Conservation (phyloP, 1,139 yeast species). For the Petasospora fabianii region DNA sequence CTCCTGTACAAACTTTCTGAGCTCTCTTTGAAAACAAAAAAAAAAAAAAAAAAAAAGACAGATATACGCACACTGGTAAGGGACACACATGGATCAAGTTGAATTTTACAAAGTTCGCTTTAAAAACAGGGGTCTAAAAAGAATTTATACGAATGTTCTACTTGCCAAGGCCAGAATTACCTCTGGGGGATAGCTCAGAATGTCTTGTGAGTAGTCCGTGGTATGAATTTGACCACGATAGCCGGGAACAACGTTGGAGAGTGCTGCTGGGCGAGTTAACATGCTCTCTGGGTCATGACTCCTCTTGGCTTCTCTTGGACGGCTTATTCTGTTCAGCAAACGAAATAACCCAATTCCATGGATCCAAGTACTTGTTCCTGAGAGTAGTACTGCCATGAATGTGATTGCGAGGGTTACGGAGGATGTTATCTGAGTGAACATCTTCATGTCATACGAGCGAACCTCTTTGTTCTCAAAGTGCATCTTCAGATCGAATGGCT, state of each 20-base stretch:
- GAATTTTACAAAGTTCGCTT: too few species aligned
- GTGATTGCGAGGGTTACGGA: slow-evolving; percentile 3
- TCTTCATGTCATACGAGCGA: neutral
- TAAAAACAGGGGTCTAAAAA: too few species aligned
- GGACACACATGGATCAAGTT: too few species aligned
- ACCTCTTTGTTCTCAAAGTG: neutral
- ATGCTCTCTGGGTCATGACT: neutral
- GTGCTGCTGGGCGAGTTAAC: neutral
- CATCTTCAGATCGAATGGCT: neutral
- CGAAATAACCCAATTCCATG: slow-evolving; percentile 15
- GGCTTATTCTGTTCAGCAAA: slow-evolving; percentile 13
- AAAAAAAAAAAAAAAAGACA: neutral
- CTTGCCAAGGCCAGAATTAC: too few species aligned
- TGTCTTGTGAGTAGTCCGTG: too few species aligned
- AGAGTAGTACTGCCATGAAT: neutral
- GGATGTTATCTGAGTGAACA: neutral
- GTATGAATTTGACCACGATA: too few species aligned
- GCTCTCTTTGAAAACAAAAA: slow-evolving; percentile 2
- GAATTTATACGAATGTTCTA: too few species aligned
- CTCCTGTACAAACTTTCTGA: neutral
- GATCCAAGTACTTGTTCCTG: slow-evolving; percentile 2
- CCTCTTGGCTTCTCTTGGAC: neutral
- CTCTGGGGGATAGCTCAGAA: too few species aligned
- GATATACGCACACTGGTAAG: neutral
- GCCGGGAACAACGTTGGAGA: too few species aligned